These are phyloP conservation scores for Pelargonium nanum DNA, from an alignment of 345 rosid genomes.

Conservation along the genomic window DNA sequence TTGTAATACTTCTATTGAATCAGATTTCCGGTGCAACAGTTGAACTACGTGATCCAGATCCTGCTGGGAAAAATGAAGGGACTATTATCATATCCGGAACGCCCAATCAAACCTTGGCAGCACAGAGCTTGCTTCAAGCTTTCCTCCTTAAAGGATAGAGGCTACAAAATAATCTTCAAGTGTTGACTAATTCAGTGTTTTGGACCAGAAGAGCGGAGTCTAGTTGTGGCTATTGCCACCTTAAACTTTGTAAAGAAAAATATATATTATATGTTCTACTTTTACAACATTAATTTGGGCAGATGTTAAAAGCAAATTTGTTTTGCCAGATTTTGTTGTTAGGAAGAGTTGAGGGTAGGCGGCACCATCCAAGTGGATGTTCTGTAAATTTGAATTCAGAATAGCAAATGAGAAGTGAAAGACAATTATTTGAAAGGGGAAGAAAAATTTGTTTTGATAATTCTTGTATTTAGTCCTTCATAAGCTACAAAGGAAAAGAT, in stretches of 20 bases:
- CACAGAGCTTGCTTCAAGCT: slow-evolving; percentile 47
- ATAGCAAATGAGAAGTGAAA: not conserved
- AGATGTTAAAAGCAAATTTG: too few relatives aligned
- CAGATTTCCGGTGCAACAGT: slow-evolving; percentile 61
- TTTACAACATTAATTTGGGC: not conserved
- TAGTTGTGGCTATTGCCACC: too few relatives aligned
- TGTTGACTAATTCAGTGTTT: slow-evolving; percentile 3
- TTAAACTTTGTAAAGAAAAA: not conserved
- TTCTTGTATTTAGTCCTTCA: not conserved
- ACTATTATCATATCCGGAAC: slow-evolving; percentile 45
- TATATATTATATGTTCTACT: not conserved
- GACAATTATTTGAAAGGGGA: not conserved
- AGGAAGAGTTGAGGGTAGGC: too few relatives aligned
- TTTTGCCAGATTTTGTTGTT: too few relatives aligned
- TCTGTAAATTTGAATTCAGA: not conserved
- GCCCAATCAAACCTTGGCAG: slow-evolving; percentile 42
- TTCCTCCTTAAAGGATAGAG: slow-evolving; percentile 11
- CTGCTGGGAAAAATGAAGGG: slow-evolving; percentile 29
- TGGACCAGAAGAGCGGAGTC: not conserved
- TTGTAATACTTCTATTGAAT: slow-evolving; percentile 7
- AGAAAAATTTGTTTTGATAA: not conserved
- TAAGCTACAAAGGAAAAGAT: too few relatives aligned
- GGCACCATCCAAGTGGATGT: too few relatives aligned
- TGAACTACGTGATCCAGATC: slow-evolving; percentile 29
- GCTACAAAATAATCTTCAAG: not conserved